phyloP scores from a whole-genome alignment of 352 stramenopile species.

The Phytophthora cryptogea region DNA sequence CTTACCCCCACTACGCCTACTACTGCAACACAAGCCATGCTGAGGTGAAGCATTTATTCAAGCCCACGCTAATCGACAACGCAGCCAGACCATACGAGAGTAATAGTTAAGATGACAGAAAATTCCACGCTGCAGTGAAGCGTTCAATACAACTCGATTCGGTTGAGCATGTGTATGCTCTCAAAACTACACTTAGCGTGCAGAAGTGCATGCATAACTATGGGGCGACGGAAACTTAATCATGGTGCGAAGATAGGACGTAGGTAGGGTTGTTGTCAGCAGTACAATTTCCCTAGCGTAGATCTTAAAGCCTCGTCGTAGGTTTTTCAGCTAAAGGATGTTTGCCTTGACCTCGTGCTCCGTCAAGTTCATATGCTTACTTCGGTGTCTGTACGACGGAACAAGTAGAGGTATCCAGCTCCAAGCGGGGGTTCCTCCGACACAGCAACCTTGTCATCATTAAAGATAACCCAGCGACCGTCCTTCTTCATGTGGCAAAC shows the following conservation, averaged over 20 bases:
- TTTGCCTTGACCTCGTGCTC: too few relatives aligned
- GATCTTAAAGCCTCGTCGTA: too few relatives aligned
- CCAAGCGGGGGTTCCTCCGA: conserved; percentile 93
- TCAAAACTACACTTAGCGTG: neutral
- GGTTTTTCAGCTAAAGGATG: too few relatives aligned
- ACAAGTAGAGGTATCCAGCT: conserved; percentile 98
- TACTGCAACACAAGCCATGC: conserved; percentile 24
- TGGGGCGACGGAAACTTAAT: too few relatives aligned
- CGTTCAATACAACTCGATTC: conserved; percentile 9
- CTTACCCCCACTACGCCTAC: conserved; percentile 39
- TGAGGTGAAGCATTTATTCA: conserved; percentile 24
- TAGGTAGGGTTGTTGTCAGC: too few relatives aligned
- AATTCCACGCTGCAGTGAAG: conserved; percentile 1
- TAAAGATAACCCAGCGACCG: conserved; percentile 98
- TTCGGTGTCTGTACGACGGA: conserved; percentile 59
- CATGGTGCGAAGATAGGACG: too few relatives aligned
- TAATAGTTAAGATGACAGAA: conserved; percentile 10
- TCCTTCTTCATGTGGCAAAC: conserved; percentile 98
- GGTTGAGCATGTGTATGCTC: neutral
- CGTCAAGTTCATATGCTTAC: too few relatives aligned
- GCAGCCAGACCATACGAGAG: neutral
- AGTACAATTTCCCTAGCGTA: too few relatives aligned
- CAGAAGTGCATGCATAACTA: too few relatives aligned
- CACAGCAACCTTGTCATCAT: conserved; percentile 98
- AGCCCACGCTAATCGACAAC: neutral